A percentile compares a stretch with the other conserved stretches of the same genome.
phyloP scores from a whole-genome alignment of 192 early-diverging fungal species.

The Spizellomyces sp. region DNA sequence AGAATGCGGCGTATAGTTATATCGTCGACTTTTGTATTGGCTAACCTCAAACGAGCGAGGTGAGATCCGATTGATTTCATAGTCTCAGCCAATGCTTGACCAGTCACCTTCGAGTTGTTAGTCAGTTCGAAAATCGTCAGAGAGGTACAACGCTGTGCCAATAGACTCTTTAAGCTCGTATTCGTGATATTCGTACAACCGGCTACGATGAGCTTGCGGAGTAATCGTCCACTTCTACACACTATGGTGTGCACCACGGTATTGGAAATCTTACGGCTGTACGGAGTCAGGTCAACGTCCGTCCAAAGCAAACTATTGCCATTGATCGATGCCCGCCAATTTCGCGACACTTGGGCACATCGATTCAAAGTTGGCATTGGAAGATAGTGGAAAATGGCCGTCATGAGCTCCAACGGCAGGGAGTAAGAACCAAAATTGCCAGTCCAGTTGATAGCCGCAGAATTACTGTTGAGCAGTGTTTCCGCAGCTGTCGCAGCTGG shows the following conservation, averaged over 20 bases:
- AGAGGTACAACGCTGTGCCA: neutral
- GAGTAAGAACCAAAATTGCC: neutral
- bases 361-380: neutral
- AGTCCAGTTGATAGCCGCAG: too few relatives aligned
- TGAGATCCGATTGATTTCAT: neutral
- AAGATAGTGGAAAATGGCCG: slow-evolving; percentile 4
- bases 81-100: neutral
- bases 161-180: neutral
- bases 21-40: neutral
- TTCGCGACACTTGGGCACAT: neutral
- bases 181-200: neutral
- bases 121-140: slow-evolving; percentile 2
- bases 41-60: neutral
- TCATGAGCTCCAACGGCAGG: slow-evolving; percentile 16
- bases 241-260: neutral
- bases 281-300: neutral
- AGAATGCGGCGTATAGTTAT: slow-evolving; percentile 1
- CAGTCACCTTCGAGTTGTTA: neutral
- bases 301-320: neutral
- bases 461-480: neutral
- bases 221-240: neutral
- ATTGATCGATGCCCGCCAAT: slow-evolving; percentile 6
- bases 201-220: neutral
- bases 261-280: neutral
- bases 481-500: neutral